A percentile compares a stretch with the other conserved stretches of the same genome.
phyloP scores from a whole-genome alignment of 176 grass and related monocot genomes.

The Juncus effusus region DNA sequence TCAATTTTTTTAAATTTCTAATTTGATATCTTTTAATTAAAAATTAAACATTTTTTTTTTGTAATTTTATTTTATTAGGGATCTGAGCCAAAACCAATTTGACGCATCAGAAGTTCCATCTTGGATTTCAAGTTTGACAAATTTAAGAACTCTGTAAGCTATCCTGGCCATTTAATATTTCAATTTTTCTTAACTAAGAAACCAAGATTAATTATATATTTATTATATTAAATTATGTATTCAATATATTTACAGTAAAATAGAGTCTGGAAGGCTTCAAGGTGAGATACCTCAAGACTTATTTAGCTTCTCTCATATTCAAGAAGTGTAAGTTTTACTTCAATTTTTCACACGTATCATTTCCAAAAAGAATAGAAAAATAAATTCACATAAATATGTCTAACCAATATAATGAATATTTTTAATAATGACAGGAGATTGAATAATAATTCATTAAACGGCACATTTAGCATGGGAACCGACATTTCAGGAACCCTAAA shows the following conservation, averaged over 20 bases:
- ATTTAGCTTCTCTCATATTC: constrained; percentile 40
- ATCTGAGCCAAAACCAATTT: constrained; percentile 81
- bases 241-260: constrained; percentile 30
- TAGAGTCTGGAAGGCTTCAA: constrained; percentile 50
- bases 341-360: not conserved
- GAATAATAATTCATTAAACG: constrained; percentile 60
- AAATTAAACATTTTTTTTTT: constrained; percentile 14
- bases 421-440: constrained; percentile 46
- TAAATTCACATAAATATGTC: not conserved
- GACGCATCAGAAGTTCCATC: constrained; percentile 43
- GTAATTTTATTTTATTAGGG: constrained; percentile 38
- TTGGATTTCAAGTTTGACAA: constrained; percentile 41
- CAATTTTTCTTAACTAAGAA: not conserved
- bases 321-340: constrained; percentile 56
- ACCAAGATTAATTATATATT: constrained; percentile 3
- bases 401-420: constrained; percentile 23
- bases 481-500: constrained; percentile 23
- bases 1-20: not conserved
- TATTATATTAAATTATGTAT: not conserved
- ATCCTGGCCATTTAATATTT: not conserved
- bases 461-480: constrained; percentile 60
- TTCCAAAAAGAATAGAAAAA: too few relatives aligned
- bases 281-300: constrained; percentile 50
- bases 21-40: constrained; percentile 10
- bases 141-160: constrained; percentile 54